phyloP scores from a whole-genome alignment of 2,329 filamentous ascomycete species.

The Apiospora kogelbergensis region DNA sequence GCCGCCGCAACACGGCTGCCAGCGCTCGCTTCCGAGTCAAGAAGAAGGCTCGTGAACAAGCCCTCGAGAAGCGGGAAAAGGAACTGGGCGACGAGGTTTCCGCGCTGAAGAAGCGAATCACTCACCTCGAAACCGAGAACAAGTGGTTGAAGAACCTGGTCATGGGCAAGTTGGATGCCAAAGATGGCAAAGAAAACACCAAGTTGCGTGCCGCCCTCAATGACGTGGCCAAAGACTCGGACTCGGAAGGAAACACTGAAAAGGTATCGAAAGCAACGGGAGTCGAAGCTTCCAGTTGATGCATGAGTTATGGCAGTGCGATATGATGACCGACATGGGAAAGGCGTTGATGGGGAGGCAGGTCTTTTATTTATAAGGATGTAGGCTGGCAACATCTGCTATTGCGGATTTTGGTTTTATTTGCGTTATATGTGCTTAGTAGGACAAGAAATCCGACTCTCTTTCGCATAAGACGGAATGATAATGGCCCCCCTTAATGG shows the following conservation, averaged over 20 bases:
- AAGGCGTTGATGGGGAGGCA: background rate
- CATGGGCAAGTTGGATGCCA: conserved; percentile 75
- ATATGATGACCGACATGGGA: background rate
- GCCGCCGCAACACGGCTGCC: conserved; percentile 83
- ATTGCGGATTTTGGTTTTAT: background rate
- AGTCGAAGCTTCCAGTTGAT: background rate
- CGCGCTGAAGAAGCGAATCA: conserved; percentile 69
- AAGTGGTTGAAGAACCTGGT: conserved; percentile 60
- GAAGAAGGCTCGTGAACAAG: conserved; percentile 93
- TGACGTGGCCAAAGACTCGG: conserved; percentile 19
- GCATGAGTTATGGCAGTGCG: background rate
- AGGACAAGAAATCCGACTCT: conserved; percentile 1
- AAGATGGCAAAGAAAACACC: conserved; percentile 47
- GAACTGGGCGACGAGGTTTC: conserved; percentile 81
- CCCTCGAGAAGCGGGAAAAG: conserved; percentile 77
- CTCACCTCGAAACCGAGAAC: conserved; percentile 58
- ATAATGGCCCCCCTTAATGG: background rate
- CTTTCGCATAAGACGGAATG: background rate
- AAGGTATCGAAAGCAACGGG: background rate
- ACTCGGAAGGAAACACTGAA: conserved; percentile 17
- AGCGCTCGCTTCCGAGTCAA: conserved; percentile 88
- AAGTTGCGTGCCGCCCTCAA: conserved; percentile 22
- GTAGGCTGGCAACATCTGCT: background rate
- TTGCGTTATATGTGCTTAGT: background rate
- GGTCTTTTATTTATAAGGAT: background rate